Conservation (phyloP, 305 asterid genomes). For the Fraxinus xanthoxyloides region DNA sequence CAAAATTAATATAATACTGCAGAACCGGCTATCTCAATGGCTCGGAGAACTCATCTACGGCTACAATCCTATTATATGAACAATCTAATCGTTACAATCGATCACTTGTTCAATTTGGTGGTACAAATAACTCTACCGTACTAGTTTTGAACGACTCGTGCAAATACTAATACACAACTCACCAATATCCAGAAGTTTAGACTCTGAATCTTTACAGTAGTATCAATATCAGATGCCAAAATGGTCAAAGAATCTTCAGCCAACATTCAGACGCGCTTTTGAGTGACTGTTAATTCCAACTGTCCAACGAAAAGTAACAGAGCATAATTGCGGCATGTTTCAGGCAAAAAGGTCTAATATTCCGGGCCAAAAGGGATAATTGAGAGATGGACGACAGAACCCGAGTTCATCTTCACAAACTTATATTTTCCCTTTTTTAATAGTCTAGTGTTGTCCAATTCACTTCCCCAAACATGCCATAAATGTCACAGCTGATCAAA, state of each 20-base stretch:
- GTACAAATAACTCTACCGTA: conserved; percentile 4
- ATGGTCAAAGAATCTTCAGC: background rate
- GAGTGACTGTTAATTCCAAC: conserved; percentile 1
- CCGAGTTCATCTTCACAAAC: conserved; percentile 11
- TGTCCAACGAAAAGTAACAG: background rate
- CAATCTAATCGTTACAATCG: conserved; percentile 16
- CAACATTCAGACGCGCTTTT: background rate
- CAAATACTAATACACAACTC: background rate
- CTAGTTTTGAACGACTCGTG: background rate
- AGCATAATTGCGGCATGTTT: background rate
- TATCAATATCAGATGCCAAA: background rate
- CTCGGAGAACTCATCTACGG: conserved; percentile 16
- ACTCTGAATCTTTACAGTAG: background rate
- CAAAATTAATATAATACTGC: conserved; percentile 21
- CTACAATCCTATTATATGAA: conserved; percentile 21
- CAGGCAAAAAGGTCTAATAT: background rate
- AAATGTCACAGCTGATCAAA: conserved; percentile 10
- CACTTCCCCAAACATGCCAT: conserved; percentile 9
- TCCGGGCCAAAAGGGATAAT: background rate
- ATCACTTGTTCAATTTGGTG: conserved; percentile 10
- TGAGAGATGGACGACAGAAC: background rate
- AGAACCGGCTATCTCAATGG: conserved; percentile 20
- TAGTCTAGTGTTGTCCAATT: background rate
- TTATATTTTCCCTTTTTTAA: background rate
- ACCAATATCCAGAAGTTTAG: background rate